phyloP scores from a whole-genome alignment of 2,329 filamentous ascomycete species.

The Hyphodiscus sp. region DNA sequence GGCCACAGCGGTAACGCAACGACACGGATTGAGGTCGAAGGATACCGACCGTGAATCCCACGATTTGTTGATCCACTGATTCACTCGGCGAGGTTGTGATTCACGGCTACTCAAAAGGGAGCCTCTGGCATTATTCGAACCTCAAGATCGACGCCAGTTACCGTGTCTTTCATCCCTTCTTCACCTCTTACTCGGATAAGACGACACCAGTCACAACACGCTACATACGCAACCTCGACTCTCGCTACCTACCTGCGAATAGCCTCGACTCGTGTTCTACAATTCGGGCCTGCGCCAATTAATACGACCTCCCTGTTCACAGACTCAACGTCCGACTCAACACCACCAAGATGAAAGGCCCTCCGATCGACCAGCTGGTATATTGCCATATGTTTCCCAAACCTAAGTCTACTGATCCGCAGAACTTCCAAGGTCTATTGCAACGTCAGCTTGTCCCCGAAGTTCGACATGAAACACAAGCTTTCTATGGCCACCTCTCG shows the following conservation, averaged over 20 bases:
- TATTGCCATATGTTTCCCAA: conserved; percentile 69
- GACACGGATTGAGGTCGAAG: background rate
- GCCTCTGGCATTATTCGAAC: background rate
- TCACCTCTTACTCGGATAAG: background rate
- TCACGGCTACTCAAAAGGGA: background rate
- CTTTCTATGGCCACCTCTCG: conserved; percentile 73
- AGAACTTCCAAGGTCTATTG: conserved; percentile 64
- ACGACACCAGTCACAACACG: background rate
- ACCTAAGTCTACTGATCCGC: conserved; percentile 60
- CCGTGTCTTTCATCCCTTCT: background rate
- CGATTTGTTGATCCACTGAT: background rate
- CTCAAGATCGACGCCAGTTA: background rate
- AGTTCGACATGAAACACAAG: conserved; percentile 65
- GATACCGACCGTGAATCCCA: background rate
- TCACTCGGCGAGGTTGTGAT: background rate
- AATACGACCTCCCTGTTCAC: background rate
- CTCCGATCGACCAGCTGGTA: conserved; percentile 63
- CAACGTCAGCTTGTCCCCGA: conserved; percentile 64
- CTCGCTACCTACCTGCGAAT: conserved; percentile 5
- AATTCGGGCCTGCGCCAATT: background rate
- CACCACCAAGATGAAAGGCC: conserved; percentile 57
- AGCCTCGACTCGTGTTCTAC: background rate
- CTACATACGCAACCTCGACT: conserved; percentile 7
- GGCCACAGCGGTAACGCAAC: background rate
- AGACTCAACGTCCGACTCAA: background rate